Evolutionary conservation across 2,329 filamentous ascomycete species (phyloP).

Genomic region (Aspergillus fijiensis): DNA sequence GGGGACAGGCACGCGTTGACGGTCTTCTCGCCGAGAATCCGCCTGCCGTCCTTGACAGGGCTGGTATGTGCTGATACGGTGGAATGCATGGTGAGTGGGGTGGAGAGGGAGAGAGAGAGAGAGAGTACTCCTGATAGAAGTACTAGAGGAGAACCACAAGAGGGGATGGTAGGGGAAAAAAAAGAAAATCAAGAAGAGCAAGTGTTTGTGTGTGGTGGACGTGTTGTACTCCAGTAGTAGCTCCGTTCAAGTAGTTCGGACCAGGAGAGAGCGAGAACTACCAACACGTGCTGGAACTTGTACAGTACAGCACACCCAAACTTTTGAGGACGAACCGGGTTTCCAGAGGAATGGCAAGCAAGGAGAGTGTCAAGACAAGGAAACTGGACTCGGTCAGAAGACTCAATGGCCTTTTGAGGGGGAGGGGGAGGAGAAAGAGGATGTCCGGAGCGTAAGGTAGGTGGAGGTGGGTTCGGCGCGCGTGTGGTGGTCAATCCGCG

Average conservation of each 20-base stretch:
- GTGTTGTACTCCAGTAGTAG: not conserved
- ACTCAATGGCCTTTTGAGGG: slow-evolving; percentile 7
- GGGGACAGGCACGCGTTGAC: slow-evolving; percentile 43
- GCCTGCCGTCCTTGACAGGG: slow-evolving; percentile 39
- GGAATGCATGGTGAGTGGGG: slow-evolving; percentile 1
- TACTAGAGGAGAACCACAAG: not conserved
- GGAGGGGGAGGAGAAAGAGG: not conserved
- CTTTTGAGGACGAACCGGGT: not conserved
- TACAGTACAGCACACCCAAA: no score
- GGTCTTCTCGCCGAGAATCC: slow-evolving; percentile 43
- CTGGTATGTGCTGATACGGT: slow-evolving; percentile 24
- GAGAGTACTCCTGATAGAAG: not conserved
- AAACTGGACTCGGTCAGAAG: not conserved
- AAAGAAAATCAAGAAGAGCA: no score
- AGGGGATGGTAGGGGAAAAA: no score
- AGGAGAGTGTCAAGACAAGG: not conserved
- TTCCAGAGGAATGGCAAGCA: not conserved
- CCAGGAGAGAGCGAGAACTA: not conserved
- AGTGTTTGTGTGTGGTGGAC: not conserved
- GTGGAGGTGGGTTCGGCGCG: not conserved
- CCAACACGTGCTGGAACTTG: not conserved
- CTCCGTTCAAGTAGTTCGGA: not conserved
- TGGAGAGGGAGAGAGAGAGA: not conserved
- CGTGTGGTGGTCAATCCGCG: not conserved
- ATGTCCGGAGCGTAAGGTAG: not conserved